These are phyloP conservation scores for Prunus fruticosa DNA, from an alignment of 306 rosid species.

Conservation along the genomic window DNA sequence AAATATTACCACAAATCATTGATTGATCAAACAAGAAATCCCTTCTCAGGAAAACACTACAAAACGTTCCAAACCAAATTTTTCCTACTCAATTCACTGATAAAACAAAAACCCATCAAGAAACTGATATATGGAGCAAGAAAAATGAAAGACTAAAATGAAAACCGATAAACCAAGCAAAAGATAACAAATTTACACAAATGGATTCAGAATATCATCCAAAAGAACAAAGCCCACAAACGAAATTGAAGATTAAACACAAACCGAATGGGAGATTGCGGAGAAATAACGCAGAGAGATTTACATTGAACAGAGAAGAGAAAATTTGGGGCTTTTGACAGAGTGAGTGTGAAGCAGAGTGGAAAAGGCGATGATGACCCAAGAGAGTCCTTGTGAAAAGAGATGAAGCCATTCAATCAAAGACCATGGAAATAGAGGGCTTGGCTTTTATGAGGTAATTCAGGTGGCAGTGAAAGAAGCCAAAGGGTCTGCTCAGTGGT, in stretches of 20 bases:
- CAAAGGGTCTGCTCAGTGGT: neutral
- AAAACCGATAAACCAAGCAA: slow-evolving; percentile 5
- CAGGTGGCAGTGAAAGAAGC: slow-evolving; percentile 15
- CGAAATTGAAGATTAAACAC: slow-evolving; percentile 3
- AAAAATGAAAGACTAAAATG: neutral
- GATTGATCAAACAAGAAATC: neutral
- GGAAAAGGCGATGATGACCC: slow-evolving; percentile 53
- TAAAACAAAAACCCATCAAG: slow-evolving; percentile 20
- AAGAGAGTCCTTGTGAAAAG: slow-evolving; percentile 49
- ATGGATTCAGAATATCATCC: too few relatives aligned
- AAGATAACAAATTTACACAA: too few relatives aligned
- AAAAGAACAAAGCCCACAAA: neutral
- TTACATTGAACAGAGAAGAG: slow-evolving; percentile 55
- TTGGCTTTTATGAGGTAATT: neutral
- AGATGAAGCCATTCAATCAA: slow-evolving; percentile 62
- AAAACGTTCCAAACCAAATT: neutral
- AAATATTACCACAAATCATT: neutral
- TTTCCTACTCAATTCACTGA: slow-evolving; percentile 1
- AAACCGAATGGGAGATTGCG: slow-evolving; percentile 17
- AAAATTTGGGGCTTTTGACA: slow-evolving; percentile 44
- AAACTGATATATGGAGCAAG: neutral
- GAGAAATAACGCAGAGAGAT: slow-evolving; percentile 11
- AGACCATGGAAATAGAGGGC: slow-evolving; percentile 25
- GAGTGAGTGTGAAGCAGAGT: slow-evolving; percentile 36
- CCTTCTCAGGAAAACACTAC: neutral